Evolutionary conservation across 2,329 filamentous ascomycete genomes (phyloP), one percentile per base, ranked within the genome.

Genomic region (Plenodomus tracheiphilus): DNA sequence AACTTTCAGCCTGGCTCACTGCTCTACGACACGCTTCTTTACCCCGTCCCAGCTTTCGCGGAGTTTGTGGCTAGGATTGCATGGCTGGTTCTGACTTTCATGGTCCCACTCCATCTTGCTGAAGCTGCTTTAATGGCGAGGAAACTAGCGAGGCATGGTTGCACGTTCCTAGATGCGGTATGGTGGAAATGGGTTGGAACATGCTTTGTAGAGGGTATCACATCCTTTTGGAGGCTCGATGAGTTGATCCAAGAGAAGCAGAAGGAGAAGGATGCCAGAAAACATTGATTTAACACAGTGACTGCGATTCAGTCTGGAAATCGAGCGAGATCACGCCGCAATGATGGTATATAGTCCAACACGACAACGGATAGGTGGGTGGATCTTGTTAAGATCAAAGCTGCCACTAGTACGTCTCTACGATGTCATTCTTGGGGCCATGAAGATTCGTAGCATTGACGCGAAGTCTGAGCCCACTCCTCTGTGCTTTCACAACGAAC

Each of bases 101-200:
- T 92, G 47, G 3, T 90, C 1, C 76, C 64, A 0, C 80, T 90
- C 11, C 93, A 97, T 71, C 18, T 78, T 0, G 49, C 71, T 2
- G 93, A 97, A 76, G 73, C 79, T n/a, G 72, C 73, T 38, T 47
- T 72, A 19, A 75, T 85, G 69, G 72, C 72, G 6, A 71, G 61
- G 44, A 76, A 77, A 54, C 64, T 85, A 66, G 68, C 66, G 46
- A 79, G 69, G 52, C 76, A 85, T 69, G 77, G 77, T n/a, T 75
- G 85, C 41, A 76, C 75, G 20, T 52, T 75, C 34, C 67, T 77
- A 18, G 78, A 77, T 41, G 53, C 57, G 5, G 44, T 80, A 15
- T 86, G 79, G 77, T 81, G 78, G 74, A 60, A 64, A 22, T 86
- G 83, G 83, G 62, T 78, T n/a, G 65, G 65, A 2, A 77, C 75